A percentile compares a stretch with the other conserved stretches of the same genome.
Evolutionary conservation across 2,329 filamentous ascomycete genomes (phyloP).

Genomic region (Stagonosporopsis vannaccii): DNA sequence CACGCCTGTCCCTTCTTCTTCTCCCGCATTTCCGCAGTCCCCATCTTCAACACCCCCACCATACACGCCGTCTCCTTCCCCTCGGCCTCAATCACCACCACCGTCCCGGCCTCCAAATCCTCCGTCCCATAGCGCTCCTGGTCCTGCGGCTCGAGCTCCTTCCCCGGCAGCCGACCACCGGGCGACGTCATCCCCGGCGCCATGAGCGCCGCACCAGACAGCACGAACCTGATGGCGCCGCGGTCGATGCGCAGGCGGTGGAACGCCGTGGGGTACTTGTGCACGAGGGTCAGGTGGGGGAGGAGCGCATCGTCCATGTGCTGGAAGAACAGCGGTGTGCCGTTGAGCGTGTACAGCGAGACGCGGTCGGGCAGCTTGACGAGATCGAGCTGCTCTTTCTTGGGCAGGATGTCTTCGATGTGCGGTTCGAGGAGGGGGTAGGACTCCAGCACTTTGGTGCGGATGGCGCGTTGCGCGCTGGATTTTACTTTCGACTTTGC

Average conservation of each 20-base stretch:
- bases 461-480: slow-evolving; percentile 86
- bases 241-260: slow-evolving; percentile 88
- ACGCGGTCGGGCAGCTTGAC: slow-evolving; percentile 94
- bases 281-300: slow-evolving; percentile 87
- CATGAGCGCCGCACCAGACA: slow-evolving; percentile 94
- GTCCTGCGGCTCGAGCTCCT: slow-evolving; percentile 44
- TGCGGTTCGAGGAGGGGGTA: slow-evolving; percentile 86
- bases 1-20: slow-evolving; percentile 95
- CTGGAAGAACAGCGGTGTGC: slow-evolving; percentile 88
- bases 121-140: slow-evolving; percentile 60
- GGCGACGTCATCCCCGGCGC: slow-evolving; percentile 87
- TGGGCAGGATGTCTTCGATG: slow-evolving; percentile 94
- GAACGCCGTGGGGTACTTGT: slow-evolving; percentile 86
- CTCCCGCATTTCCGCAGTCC: slow-evolving; percentile 90
- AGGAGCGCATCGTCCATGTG: slow-evolving; percentile 78
- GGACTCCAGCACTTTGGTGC: slow-evolving; percentile 79
- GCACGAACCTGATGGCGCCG: slow-evolving; percentile 94
- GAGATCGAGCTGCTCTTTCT: slow-evolving; percentile 88
- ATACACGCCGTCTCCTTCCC: slow-evolving; percentile 92
- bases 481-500: slow-evolving; percentile 98
- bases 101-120: slow-evolving; percentile 80
- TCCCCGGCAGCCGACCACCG: slow-evolving; percentile 78
- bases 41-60: slow-evolving; percentile 81
- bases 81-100: slow-evolving; percentile 89
- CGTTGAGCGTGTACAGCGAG: slow-evolving; percentile 83